Base-by-base conservation (phyloP, 192 early-diverging fungal species). In the Linnemannia hyalina region DNA sequence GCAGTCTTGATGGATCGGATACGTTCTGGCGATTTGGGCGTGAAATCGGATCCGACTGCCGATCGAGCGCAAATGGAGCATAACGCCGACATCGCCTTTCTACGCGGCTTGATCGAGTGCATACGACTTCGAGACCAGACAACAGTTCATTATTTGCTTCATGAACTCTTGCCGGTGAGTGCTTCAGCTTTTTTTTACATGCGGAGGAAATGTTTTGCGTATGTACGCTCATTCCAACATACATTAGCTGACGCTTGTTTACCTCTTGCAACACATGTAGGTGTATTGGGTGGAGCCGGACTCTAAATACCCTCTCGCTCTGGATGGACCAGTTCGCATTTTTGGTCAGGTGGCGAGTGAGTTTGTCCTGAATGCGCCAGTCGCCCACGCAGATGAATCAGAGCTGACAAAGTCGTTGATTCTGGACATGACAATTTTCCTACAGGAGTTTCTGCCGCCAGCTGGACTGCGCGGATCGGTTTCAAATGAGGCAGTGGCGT, bases 211-310 rank as follows among this genome's bases (percentile, higher is more conserved):
- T 65, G 0, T 26, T 65, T 26, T 8, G 1, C 10, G 3, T 65
- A 65, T 32, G 29, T 11, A 65, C 0, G 3, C 13, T 16, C 11
- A 26, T 26, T 0, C 29, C n/a, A 57, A 15, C 26, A 26, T 4
- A 32, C 60, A 23, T 0, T 5, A 52, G 9, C 60, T 65, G 29
- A 65, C 26, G 2, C 15, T 32, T 22, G 23, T 3, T 32, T 26
- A 35, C 8, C 11, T 29, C 11, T 32, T 26, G n/a, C 46, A 6
- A 38, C 38, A 46, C 26, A 0, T 29, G 1, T 74, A 86, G 84
- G 38, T 63, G 16, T 86, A 86, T 70, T 86, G 84, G 84, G 36
- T 86, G 26, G 84, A 86, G 75, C 80, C 79, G 60, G 72, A 71
- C 72, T 55, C 78, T 1, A 69, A 70, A 35, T 81, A 78, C 35